These are phyloP conservation scores for Diaporthe amygdali DNA, from an alignment of 2,329 filamentous ascomycete species.

Conservation along the genomic window DNA sequence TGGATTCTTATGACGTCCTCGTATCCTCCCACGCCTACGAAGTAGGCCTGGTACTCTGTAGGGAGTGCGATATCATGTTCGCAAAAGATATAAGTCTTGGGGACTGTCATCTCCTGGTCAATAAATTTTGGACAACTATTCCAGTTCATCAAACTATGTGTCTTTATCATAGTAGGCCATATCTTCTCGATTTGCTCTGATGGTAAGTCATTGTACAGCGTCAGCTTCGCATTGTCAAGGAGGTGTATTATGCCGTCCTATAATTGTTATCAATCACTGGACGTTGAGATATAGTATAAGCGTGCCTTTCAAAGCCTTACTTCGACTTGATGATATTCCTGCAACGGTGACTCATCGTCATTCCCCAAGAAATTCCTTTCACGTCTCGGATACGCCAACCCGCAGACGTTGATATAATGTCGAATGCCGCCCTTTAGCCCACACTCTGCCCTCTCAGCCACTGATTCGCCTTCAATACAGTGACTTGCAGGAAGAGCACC, in stretches of 20 bases:
- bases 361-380: constrained; percentile 14
- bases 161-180: constrained; percentile 3
- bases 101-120: constrained; percentile 12
- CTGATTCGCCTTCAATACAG: constrained; percentile 5
- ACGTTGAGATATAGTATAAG: neutral
- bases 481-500: constrained; percentile 13
- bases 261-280: neutral
- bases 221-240: constrained; percentile 3
- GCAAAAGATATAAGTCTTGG: constrained; percentile 17
- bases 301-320: neutral
- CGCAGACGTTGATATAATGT: constrained; percentile 17
- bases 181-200: neutral
- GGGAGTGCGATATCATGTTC: constrained; percentile 14
- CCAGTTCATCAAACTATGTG: constrained; percentile 16
- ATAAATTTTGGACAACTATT: constrained; percentile 14
- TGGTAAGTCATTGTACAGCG: constrained; percentile 1
- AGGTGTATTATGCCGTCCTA: constrained; percentile 21
- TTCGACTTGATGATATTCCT: constrained; percentile 1
- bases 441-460: constrained; percentile 14
- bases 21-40: neutral
- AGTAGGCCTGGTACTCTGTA: constrained; percentile 16
- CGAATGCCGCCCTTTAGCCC: constrained; percentile 14
- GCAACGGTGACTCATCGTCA: neutral
- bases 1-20: constrained; percentile 17
- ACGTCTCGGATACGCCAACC: constrained; percentile 10